phyloP scores from a whole-genome alignment of 1,284 basidiomycete species.

The Cryptococcus sp. region DNA sequence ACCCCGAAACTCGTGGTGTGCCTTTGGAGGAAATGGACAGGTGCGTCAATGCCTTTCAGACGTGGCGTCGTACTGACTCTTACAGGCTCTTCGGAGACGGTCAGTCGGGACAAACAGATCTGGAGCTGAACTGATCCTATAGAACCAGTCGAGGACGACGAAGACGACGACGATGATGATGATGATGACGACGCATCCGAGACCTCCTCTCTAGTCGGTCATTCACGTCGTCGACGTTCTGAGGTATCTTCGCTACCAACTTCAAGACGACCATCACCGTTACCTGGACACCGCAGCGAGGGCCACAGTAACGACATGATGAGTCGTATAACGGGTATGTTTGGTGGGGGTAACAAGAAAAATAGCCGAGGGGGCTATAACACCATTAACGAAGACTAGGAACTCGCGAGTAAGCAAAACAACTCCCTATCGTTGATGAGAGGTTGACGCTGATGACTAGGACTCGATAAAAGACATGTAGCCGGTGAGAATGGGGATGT shows the following conservation, averaged over 20 bases:
- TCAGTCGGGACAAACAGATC: constrained; percentile 4
- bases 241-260: constrained; percentile 31
- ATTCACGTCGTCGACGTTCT: constrained; percentile 21
- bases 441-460: constrained; percentile 2
- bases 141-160: constrained; percentile 30
- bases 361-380: constrained; percentile 52
- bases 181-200: constrained; percentile 54
- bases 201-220: constrained; percentile 55
- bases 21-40: constrained; percentile 55
- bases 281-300: constrained; percentile 7
- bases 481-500: not conserved
- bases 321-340: constrained; percentile 55
- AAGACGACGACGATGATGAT: constrained; percentile 32
- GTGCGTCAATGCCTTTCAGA: constrained; percentile 28
- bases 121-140: not conserved
- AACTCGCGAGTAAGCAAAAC: constrained; percentile 62
- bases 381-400: constrained; percentile 60
- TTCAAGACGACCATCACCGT: constrained; percentile 31
- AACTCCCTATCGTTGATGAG: constrained; percentile 1
- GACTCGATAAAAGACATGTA: constrained; percentile 15
- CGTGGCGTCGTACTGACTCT: constrained; percentile 4
- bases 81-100: constrained; percentile 40
- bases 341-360: constrained; percentile 50
- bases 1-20: constrained; percentile 54
- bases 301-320: constrained; percentile 13